Evolutionary conservation across 345 rosid species (phyloP).

Genomic region (Turritis glabra): DNA sequence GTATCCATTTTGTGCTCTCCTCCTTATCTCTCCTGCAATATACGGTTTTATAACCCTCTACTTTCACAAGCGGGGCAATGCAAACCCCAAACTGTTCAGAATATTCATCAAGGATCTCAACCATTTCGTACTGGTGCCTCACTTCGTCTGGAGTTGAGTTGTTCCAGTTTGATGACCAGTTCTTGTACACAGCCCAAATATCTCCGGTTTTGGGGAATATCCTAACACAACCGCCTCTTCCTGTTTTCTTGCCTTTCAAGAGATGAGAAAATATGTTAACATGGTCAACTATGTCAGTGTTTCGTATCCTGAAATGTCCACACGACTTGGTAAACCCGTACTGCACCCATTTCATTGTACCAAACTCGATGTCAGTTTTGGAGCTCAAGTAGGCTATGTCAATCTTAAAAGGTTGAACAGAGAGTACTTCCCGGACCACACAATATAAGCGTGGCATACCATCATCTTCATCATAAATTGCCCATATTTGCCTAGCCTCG

Average conservation of each 20-base stretch:
- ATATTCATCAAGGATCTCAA: constrained; percentile 90
- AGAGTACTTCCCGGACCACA: constrained; percentile 78
- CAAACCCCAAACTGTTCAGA: constrained; percentile 90
- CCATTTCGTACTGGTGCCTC: constrained; percentile 95
- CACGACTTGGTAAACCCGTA: constrained; percentile 93
- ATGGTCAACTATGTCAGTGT: constrained; percentile 76
- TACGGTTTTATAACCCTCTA: constrained; percentile 87
- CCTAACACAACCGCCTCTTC: constrained; percentile 95
- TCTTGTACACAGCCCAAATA: constrained; percentile 88
- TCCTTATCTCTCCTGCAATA: constrained; percentile 59
- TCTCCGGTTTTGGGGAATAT: constrained; percentile 91
- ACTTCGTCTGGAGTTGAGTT: constrained; percentile 78
- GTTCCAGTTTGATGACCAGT: constrained; percentile 90
- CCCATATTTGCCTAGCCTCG: constrained; percentile 94
- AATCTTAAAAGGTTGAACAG: constrained; percentile 81
- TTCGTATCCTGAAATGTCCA: constrained; percentile 90
- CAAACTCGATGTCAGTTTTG: constrained; percentile 87
- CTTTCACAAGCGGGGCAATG: constrained; percentile 66
- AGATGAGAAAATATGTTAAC: constrained; percentile 96
- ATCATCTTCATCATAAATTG: constrained; percentile 92
- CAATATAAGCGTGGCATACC: constrained; percentile 99
- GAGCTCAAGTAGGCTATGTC: constrained; percentile 86
- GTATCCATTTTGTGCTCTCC: constrained; percentile 78
- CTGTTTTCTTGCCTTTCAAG: constrained; percentile 75
- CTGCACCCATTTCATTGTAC: constrained; percentile 80